Percentiles rank a stretch among this genome's conserved stretches.
phyloP scores from a whole-genome alignment of 164 flowering plant species.

The Magnolia changhungtana region DNA sequence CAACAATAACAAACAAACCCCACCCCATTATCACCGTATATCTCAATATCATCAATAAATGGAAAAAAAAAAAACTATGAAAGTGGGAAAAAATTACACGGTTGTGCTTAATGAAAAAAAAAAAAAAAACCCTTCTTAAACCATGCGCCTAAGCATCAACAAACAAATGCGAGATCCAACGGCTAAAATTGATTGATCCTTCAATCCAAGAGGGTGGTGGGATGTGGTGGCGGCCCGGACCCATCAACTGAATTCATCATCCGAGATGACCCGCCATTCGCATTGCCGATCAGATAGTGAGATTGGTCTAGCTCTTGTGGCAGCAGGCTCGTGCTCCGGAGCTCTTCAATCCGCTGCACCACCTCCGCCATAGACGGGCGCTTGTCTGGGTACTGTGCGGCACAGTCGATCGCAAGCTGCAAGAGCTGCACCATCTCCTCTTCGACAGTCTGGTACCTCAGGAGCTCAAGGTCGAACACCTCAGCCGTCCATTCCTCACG shows the following conservation, averaged over 20 bases:
- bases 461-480: constrained; percentile 81
- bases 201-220: constrained; percentile 14
- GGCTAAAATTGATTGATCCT: background rate
- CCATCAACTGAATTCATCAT: constrained; percentile 17
- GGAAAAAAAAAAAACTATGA: background rate
- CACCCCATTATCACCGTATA: background rate
- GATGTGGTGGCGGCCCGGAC: constrained; percentile 6
- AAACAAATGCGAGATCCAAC: constrained; percentile 12
- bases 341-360: constrained; percentile 51
- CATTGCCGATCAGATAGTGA: constrained; percentile 11
- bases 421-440: constrained; percentile 86
- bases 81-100: constrained; percentile 7
- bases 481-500: constrained; percentile 79
- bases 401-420: constrained; percentile 72
- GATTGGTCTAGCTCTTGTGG: constrained; percentile 18
- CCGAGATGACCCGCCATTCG: constrained; percentile 26
- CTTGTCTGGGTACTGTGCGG: constrained; percentile 70
- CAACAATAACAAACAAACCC: background rate
- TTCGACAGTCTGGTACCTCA: constrained; percentile 75
- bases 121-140: constrained; percentile 5
- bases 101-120: constrained; percentile 16
- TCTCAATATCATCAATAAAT: background rate
- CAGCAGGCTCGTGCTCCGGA: constrained; percentile 34
- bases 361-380: constrained; percentile 78
- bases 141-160: constrained; percentile 7